phyloP scores from a whole-genome alignment of 1,284 basidiomycete species.

The Amylostereum chailletii region DNA sequence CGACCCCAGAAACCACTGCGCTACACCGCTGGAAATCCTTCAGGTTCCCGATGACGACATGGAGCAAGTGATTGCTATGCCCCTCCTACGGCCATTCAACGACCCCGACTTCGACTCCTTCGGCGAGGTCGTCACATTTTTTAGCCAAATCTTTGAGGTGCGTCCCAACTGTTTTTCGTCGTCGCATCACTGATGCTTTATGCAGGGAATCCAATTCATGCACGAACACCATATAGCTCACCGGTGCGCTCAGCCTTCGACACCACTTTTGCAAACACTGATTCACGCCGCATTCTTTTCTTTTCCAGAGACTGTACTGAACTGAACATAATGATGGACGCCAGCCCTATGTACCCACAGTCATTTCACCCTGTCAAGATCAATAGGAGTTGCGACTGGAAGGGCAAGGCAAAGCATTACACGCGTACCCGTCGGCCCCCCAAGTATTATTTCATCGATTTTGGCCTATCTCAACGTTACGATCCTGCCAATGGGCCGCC shows the following conservation, averaged over 20 bases:
- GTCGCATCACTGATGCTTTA: neutral
- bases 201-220: constrained; percentile 29
- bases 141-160: constrained; percentile 26
- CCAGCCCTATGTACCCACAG: constrained; percentile 15
- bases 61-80: constrained; percentile 16
- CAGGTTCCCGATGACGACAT: constrained; percentile 9
- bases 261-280: too few species aligned
- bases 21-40: constrained; percentile 17
- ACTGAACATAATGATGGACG: constrained; percentile 29
- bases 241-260: constrained; percentile 18
- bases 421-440: constrained; percentile 17
- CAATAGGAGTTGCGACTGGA: constrained; percentile 9
- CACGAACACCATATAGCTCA: constrained; percentile 30
- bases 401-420: constrained; percentile 11
- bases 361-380: constrained; percentile 18
- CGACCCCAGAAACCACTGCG: constrained; percentile 20
- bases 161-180: neutral
- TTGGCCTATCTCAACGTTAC: constrained; percentile 19
- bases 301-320: constrained; percentile 25
- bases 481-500: constrained; percentile 12
- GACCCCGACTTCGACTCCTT: constrained; percentile 16
- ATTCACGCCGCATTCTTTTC: neutral
- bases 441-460: constrained; percentile 26
- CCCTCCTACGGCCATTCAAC: constrained; percentile 14
- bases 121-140: constrained; percentile 19